phyloP scores from a whole-genome alignment of 2,329 filamentous ascomycete genomes.

The Stylonectria norvegica region DNA sequence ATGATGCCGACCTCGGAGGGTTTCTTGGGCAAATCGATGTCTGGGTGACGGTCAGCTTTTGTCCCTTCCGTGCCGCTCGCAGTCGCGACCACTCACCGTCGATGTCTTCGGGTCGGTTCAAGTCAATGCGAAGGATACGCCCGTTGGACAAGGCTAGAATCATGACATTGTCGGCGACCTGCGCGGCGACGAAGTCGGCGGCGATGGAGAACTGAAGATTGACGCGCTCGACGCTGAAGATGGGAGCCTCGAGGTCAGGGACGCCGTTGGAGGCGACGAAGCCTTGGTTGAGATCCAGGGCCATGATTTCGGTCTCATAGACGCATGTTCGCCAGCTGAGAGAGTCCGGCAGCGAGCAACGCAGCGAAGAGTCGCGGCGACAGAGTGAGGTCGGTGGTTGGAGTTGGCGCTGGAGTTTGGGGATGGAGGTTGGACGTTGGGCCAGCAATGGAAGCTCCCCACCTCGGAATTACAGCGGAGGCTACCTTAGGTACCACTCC shows the following conservation, averaged over 20 bases:
- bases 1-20: conserved; percentile 88
- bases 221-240: conserved; percentile 92
- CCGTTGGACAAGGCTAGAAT: conserved; percentile 89
- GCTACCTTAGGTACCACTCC: no score
- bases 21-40: conserved; percentile 95
- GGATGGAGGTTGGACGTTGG: conserved; percentile 1
- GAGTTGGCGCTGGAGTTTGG: conserved; percentile 7
- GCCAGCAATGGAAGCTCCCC: conserved; percentile 11
- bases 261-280: conserved; percentile 62
- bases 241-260: conserved; percentile 64
- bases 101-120: conserved; percentile 91
- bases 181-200: conserved; percentile 91
- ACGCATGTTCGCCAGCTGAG: conserved; percentile 19
- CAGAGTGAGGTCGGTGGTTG: conserved; percentile 9
- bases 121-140: conserved; percentile 87
- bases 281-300: conserved; percentile 51
- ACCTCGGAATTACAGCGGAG: conserved; percentile 15
- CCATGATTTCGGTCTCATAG: conserved; percentile 29
- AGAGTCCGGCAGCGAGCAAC: neutral
- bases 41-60: conserved; percentile 45
- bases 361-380: neutral
- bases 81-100: conserved; percentile 61
- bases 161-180: conserved; percentile 96
- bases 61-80: neutral
- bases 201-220: conserved; percentile 92